Base-by-base conservation (phyloP, 768 basidiomycete species). In the Calocera viscosa region DNA sequence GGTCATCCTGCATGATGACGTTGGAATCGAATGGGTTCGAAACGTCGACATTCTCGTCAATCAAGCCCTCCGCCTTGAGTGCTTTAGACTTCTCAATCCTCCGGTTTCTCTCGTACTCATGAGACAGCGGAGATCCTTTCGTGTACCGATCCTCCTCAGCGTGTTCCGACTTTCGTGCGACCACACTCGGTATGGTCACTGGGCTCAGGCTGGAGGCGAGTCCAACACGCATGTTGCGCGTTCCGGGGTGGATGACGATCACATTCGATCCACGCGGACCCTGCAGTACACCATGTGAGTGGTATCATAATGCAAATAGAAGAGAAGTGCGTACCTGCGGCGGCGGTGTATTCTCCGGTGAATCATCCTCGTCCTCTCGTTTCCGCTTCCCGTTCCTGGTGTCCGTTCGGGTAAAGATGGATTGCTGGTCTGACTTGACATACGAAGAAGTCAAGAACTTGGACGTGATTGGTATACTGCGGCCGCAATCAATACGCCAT, bases 381-480 rank as follows among this genome's bases (percentile, higher is more conserved):
- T 30, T 47, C 34, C 0, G 65, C 26, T 70, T 68, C 34, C 67
- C 68, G 26, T 84, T 84, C 69, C 78, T 80, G 74, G 81, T 84
- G 60, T 71, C 72, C n/a, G 47, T 64, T 22, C 73, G 64, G 35
- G 83, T 79, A 89, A 89, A 92, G 16, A 89, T 73, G 0, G 83
- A 84, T 71, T 93, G 88, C 11, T 81, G 78, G 38, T 92, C 90
- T 1, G 83, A 80, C 72, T 91, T 91, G 65, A 91, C 80, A 73
- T 93, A 94, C 5, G 83, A 84, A 8, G 89, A 84, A 34, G 84
- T 85, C 74, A 85, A 81, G 71, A 92, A 87, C 73, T 92, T 93
- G 35, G 88, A 88, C 74, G 91, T 91, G 71, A 12, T 65, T 63
- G 30, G 66, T 35, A 34, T 49, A 14, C 49, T 22, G 49, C 65